A percentile compares a stretch with the other conserved stretches of the same genome.
These are phyloP conservation scores for Pythium angustatum DNA, from an alignment of 352 stramenopile genomes.

Conservation along the genomic window DNA sequence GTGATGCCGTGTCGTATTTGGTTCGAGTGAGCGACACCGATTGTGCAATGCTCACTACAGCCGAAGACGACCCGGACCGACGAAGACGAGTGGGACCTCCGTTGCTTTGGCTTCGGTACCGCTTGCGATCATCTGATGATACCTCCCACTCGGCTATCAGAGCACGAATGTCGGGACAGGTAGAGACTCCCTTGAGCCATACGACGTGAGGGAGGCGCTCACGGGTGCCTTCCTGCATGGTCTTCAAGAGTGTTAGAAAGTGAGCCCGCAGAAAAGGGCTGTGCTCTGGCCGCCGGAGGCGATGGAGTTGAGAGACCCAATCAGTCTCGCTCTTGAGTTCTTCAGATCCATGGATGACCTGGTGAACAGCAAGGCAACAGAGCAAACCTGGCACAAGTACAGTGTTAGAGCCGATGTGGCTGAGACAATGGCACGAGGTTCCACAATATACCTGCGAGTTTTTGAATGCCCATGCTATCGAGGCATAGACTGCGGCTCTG, in stretches of 20 bases:
- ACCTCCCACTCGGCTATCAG: slow-evolving; percentile 11
- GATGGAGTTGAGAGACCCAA: neutral
- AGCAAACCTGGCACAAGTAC: slow-evolving; percentile 40
- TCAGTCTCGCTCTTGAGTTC: neutral
- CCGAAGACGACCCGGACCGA: slow-evolving; percentile 5
- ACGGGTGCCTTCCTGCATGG: slow-evolving; percentile 27
- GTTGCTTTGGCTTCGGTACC: neutral
- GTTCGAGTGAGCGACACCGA: slow-evolving; percentile 4
- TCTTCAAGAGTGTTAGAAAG: slow-evolving; percentile 45
- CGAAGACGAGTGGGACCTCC: neutral
- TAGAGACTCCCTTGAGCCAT: slow-evolving; percentile 39
- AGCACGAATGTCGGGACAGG: slow-evolving; percentile 1
- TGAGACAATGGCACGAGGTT: too few species aligned
- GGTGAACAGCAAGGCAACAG: slow-evolving; percentile 43
- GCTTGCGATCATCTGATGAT: neutral
- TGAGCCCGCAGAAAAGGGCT: slow-evolving; percentile 50
- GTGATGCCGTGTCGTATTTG: neutral
- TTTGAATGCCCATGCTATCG: slow-evolving; percentile 37
- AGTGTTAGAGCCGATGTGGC: neutral
- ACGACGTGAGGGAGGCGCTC: slow-evolving; percentile 31
- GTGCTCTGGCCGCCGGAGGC: slow-evolving; percentile 19
- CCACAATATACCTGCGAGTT: slow-evolving; percentile 48
- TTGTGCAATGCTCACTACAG: slow-evolving; percentile 2
- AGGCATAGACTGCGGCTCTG: slow-evolving; percentile 32
- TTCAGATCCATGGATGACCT: slow-evolving; percentile 5